Base-by-base conservation (phyloP, 371 early-diverging fungal genomes). In the Rhizopus arrhizus region DNA sequence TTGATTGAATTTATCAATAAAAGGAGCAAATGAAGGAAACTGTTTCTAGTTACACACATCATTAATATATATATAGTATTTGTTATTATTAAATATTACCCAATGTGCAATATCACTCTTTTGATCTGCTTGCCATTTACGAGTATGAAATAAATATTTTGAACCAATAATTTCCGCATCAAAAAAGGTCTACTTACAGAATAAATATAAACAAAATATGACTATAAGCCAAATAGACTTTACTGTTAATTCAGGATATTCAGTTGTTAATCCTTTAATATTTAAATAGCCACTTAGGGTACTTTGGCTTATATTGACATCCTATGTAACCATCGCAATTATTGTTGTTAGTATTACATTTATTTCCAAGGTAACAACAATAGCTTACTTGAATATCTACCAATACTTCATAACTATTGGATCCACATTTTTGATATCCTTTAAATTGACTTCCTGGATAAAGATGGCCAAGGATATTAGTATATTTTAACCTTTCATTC, bases 111-210 rank as follows among this genome's bases (percentile, higher is more conserved):
- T 61, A 62, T 94, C 94, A 35, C 84, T 87, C 28, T 71, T 59
- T 55, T 88, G 90, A 56, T 87, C 81, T 11, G 91, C 91, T 53
- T 90, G 90, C 94, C 94, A 94, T 76, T 90, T 91, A 11, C 88
- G 72, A 16, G 95, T 94, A 46, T 90, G 71, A 59, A 94, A 94
- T 9, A 86, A 80, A 60, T 92, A 76, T 45, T 85, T 81, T 1
- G 85, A 82, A 0, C 93, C 95, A 62, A 93, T 86, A 50, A 91
- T 81, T 69, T 90, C 85, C 48, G 86, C 90, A 41, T 90, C 90
- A 66, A 92, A 92, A 66, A 85, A 92, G 3, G 92, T 92, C 63
- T 72, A 55, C 13, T 41, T 28, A 38, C 29, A 13, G 13, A 40
- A 53, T 22, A 31, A 56, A 41, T 11, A 31, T 9, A 32, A n/a